These are phyloP conservation scores for Sphaerostilbella broomeana DNA, from an alignment of 2,329 filamentous ascomycete species.

Conservation along the genomic window DNA sequence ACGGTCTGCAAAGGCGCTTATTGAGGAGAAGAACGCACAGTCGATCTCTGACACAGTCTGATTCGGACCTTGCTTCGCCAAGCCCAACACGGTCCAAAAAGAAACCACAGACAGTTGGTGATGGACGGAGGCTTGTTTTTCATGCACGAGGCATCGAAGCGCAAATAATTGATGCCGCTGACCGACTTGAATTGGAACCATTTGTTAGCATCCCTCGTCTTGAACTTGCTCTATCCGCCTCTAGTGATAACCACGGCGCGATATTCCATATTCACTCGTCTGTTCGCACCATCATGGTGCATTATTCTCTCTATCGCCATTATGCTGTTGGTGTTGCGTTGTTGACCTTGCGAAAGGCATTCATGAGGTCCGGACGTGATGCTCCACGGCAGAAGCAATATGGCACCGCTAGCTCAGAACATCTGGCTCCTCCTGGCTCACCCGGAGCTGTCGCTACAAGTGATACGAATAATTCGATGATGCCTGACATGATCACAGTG, in stretches of 20 bases:
- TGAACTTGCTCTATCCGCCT: conserved; percentile 77
- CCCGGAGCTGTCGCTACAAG: conserved; percentile 21
- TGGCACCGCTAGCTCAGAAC: conserved; percentile 24
- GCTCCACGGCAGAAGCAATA: conserved; percentile 27
- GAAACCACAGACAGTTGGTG: conserved; percentile 52
- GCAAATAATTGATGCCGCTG: conserved; percentile 80
- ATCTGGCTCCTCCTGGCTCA: conserved; percentile 33
- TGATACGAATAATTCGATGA: conserved; percentile 27
- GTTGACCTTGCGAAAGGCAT: conserved; percentile 66
- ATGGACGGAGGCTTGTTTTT: conserved; percentile 75
- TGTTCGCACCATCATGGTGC: conserved; percentile 69
- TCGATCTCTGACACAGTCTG: conserved; percentile 59
- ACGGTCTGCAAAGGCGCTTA: conserved; percentile 52
- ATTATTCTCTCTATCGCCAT: conserved; percentile 91
- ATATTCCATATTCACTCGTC: conserved; percentile 82
- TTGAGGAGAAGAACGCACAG: conserved; percentile 68
- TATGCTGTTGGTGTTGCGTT: conserved; percentile 81
- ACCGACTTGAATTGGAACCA: conserved; percentile 76
- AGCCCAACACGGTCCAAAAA: conserved; percentile 38
- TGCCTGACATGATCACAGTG: conserved; percentile 65
- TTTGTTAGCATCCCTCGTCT: conserved; percentile 82
- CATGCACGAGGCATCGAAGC: conserved; percentile 81
- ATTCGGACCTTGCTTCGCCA: conserved; percentile 51
- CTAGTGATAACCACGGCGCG: conserved; percentile 79
- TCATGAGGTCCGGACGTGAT: conserved; percentile 48